Evolutionary conservation across 495 filamentous ascomycete genomes (phyloP), one percentile per base, ranked within the genome.

Genomic region (Aspergillus funiculosus): DNA sequence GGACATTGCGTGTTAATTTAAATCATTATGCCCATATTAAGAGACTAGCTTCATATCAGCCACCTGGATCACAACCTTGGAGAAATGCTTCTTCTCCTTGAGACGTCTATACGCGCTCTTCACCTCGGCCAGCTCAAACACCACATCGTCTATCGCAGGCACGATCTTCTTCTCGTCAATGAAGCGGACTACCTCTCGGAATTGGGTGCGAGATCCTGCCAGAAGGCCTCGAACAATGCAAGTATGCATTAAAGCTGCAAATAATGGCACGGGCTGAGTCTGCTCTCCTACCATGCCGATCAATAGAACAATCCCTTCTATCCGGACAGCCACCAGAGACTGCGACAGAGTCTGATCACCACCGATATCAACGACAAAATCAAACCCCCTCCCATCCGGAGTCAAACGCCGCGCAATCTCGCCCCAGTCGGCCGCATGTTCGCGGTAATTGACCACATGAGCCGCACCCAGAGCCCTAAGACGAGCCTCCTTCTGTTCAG

Each of bases 361-460:
- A 13, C 73, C 77, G 14, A 82, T 63, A 53, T 82, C 78, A 26
- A 82, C 45, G 20, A 86, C 57, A 40, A 78, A 65, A 52, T 83
- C 67, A 6, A 85, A 72, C 8, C 82, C 82, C 9, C 45, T 54
- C 4, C 65, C 69, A 17, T 51, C 52, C 2, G 68, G 67, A 3
- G 79, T 79, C 13, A 83, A 51, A 25, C 59, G 57, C 53, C 69
- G 72, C 7, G 79, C 82, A 3, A 67, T 69, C 56, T 76, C 68
- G 39, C 81, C 81, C 82, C 82, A 85, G 50, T 78, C 71, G 6
- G 14, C n/a, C 5, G 61, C n/a, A 31, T 75, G 68, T 28, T 76
- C 71, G 32, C 68, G 68, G 63, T 85, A 86, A 63, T 85, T 85
- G 44, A 85, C 66, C 6, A 67, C 56, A 52, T 67, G 62, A 26